Evolutionary conservation across 345 rosid genomes (phyloP), one percentile per base, ranked within the genome.

Genomic region (Eucalyptus regnans): DNA sequence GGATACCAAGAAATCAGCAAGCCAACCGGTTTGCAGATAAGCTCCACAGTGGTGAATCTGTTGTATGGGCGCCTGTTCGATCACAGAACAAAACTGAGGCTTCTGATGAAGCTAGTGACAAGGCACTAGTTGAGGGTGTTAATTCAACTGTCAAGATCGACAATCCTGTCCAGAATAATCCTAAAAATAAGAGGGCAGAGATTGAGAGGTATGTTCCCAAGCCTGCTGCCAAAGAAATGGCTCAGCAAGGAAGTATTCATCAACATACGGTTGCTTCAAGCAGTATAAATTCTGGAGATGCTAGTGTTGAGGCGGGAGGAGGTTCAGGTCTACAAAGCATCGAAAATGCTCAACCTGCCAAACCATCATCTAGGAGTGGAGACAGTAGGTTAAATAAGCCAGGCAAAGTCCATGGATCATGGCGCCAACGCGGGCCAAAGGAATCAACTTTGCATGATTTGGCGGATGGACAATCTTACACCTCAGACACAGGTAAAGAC

Each of bases 201-300:
- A 93, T 97, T 87, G 99, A 97, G 94, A 96, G 98, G 89, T 96
- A 97, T 51, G 89, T 96, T 64, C 95, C 99, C 17, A 98, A 96
- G 93, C 97, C 98, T 89, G 95, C 93, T 87, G 98, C 96, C 88
- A 97, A 98, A 92, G 99, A 97, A 94, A 92, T 93, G 95, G 93
- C 97, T 88, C 96, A 94, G 91, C 97, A 94, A 90, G 96, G 91
- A 62, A 90, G 91, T 87, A 90, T 87, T 90, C 94, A 93, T 87
- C 96, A 91, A 76, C 88, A 86, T 56, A 86, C 62, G 52, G 91
- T 89, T 91, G 90, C 94, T 91, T 84, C 90, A n/a, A 91, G 87
- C 58, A 90, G 91, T 90, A 92, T 33, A 71, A 86, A 90, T 89
- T 87, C 84, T 84, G 31, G 44, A 43, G 66, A 89, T 50, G 91